Percentiles rank a stretch among this genome's conserved stretches.
These are phyloP conservation scores for Panus rudis DNA, from an alignment of 768 basidiomycete species.

Conservation along the genomic window DNA sequence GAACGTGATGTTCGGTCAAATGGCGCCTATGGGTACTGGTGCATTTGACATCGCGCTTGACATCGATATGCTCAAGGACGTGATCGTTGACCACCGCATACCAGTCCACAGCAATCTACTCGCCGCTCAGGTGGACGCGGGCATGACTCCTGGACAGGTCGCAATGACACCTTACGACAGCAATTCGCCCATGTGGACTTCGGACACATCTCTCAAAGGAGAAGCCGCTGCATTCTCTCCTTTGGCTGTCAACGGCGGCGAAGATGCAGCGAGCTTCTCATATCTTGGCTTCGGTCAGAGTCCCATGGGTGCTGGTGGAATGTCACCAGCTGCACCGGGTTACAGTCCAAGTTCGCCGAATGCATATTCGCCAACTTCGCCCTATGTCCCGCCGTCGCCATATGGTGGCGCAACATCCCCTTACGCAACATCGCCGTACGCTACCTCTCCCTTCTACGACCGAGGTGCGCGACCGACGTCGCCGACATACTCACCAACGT, in stretches of 20 bases:
- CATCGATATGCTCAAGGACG: conserved; percentile 97
- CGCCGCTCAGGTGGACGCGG: conserved; percentile 72
- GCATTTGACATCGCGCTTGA: conserved; percentile 94
- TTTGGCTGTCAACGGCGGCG: conserved; percentile 74
- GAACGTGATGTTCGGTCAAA: conserved; percentile 97
- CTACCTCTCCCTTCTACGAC: conserved; percentile 79
- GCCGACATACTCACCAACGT: conserved; percentile 85
- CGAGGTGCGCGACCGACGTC: conserved; percentile 56
- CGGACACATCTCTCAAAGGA: conserved; percentile 69
- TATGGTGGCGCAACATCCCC: conserved; percentile 76
- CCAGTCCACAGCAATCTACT: conserved; percentile 73
- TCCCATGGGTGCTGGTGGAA: conserved; percentile 74
- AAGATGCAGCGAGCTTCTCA: conserved; percentile 71
- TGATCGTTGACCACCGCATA: conserved; percentile 92
- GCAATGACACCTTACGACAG: conserved; percentile 97
- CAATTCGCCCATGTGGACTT: conserved; percentile 75
- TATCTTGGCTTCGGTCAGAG: conserved; percentile 80
- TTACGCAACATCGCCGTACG: conserved; percentile 73
- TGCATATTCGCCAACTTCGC: conserved; percentile 83
- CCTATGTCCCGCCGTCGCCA: conserved; percentile 81
- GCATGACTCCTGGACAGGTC: conserved; percentile 86
- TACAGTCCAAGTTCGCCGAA: conserved; percentile 93
- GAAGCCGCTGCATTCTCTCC: conserved; percentile 94
- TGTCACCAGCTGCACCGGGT: conserved; percentile 83
- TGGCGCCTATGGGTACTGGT: conserved; percentile 99